Evolutionary conservation across 805 yeast genomes (phyloP), one percentile per base, ranked within the genome.

Genomic region (Pichia rugopelliculosa): DNA sequence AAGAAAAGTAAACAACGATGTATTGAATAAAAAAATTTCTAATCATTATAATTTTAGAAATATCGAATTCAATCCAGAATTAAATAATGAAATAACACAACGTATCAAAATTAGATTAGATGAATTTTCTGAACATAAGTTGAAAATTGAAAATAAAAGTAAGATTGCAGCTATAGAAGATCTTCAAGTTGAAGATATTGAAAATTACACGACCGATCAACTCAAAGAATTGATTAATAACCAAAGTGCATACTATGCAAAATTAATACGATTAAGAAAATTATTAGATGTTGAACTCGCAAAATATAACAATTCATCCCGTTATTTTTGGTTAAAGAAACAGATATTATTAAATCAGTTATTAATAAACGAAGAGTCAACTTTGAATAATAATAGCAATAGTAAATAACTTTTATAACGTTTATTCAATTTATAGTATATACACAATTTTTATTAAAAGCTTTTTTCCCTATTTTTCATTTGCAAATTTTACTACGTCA

Each of bases 281-380:
- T 17, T 56, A 12, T 44, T 63, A 12, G 55, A 58, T 37, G 44
- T 41, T 15, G 62, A 64, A 37, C 53, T 60, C n/a, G 41, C 46
- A 3, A 50, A 50, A 22, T 40, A 58, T 12, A 47, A 48, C 4
- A 44, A 52, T 21, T 33, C 51, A 4, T 54, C 51, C 39, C 48
- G 64, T 18, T 55, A 43, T 22, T 45, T 41, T 33, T 61, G 66
- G 66, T 42, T 61, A 36, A 64, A 62, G 30, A 59, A 51, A 30
- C 66, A 64, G 46, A 27, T 56, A 5, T 40, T 60, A 11, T 44
- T 62, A 25, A 59, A 60, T 39, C 44, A 48, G 20, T 15, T 48
- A 17, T 26, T 47, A 15, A 13, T 47, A 5, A 26, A 43, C 17
- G 50, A 47, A 39, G 50, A 47, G 24, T 34, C 44, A 4, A 12